Evolutionary conservation across 768 basidiomycete genomes (phyloP).

Genomic region (Trichaptum fuscoviolaceum): DNA sequence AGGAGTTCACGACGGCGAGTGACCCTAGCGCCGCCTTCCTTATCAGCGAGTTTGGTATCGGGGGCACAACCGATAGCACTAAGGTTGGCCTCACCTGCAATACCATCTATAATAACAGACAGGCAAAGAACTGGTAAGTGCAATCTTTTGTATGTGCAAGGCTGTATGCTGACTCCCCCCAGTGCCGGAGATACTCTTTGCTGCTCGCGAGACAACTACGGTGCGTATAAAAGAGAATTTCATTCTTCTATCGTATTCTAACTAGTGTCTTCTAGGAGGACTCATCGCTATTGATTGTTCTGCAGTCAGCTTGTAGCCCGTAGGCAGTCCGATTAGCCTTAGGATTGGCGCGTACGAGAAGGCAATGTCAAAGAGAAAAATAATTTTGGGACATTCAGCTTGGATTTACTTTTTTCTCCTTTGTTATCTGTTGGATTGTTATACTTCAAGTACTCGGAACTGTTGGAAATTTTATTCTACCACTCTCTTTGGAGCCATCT

Average conservation of each 20-base stretch:
- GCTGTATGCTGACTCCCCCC: background rate
- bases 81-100: background rate
- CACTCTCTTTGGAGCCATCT: too few species aligned
- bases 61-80: background rate
- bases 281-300: background rate
- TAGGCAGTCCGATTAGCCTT: too few species aligned
- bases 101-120: conserved; percentile 33
- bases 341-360: too few species aligned
- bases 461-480: too few species aligned
- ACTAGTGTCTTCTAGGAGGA: background rate
- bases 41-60: background rate
- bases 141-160: background rate
- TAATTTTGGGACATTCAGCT: too few species aligned
- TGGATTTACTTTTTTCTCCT: too few species aligned
- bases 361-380: too few species aligned
- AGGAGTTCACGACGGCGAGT: background rate
- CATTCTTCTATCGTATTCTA: background rate
- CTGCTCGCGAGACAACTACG: background rate
- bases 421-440: too few species aligned
- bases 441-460: too few species aligned
- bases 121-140: conserved; percentile 28
- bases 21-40: background rate
- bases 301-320: background rate
- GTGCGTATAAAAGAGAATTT: background rate
- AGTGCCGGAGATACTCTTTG: background rate